Evolutionary conservation across 1,284 basidiomycete species (phyloP), one percentile per base, ranked within the genome.

Genomic region (Trametes hirsuta): DNA sequence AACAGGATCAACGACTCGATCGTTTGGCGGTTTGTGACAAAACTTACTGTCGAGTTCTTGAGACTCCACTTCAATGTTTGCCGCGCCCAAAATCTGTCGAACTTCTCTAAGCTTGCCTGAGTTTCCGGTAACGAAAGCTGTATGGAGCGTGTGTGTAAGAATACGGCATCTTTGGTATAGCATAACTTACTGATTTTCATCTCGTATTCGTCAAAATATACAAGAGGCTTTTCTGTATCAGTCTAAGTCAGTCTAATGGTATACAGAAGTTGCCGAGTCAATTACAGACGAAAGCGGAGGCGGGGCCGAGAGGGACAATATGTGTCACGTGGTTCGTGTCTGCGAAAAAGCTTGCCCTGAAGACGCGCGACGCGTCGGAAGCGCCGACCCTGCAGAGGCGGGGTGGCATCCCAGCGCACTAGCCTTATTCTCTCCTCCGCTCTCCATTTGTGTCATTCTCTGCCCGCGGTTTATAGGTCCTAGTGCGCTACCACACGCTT

Each of bases 71-170:
- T 87, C 82, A 66, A 94, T 82, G 18, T 84, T 80, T 22, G 78
- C 71, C 22, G 80, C 74, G 1, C 82, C 82, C 18, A 95, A 79
- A 69, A 96, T 95, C 41, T 83, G 82, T 66, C 88, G 85, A 51
- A 97, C 95, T 77, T 99, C 96, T 60, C 82, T 84, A 34, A 98
- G 82, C 77, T 99, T 99, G 81, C 97, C 95, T 36, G 88, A 85
- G 74, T 98, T 98, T 44, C 95, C 94, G 1, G 96, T 98, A 18
- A 98, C 94, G 72, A 98, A 98, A 30, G 90, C 94, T 95, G 39
- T 11, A 41, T 35, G 30, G 8, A 8, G 22, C n/a, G n/a, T 5
- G 24, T 6, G 11, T 18, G 12, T 41, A n/a, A 47, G 44, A 11
- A 30, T 2, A 25, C 1, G 34, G 10, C 6, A 30, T 34, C 44